phyloP scores from a whole-genome alignment of 176 grass and related monocot genomes.

The Avena sativa region DNA sequence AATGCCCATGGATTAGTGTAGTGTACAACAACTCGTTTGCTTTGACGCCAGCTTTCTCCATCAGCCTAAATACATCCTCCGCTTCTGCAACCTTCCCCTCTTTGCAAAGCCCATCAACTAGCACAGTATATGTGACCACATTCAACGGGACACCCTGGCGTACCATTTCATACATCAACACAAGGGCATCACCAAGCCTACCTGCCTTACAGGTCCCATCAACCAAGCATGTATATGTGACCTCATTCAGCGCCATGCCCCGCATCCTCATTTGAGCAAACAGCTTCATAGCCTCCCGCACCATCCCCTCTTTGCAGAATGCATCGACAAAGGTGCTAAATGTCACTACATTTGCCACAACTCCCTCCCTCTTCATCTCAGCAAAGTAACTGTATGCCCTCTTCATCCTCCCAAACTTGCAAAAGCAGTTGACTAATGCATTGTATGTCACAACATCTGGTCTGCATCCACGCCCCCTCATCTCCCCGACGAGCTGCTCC shows the following conservation, averaged over 20 bases:
- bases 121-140: constrained; percentile 75
- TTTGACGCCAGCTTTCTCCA: constrained; percentile 59
- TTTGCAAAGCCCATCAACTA: constrained; percentile 91
- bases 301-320: constrained; percentile 91
- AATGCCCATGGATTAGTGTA: constrained; percentile 81
- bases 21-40: constrained; percentile 75
- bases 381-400: constrained; percentile 75
- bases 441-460: constrained; percentile 93
- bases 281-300: constrained; percentile 80
- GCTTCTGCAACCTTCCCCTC: constrained; percentile 72
- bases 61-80: constrained; percentile 65
- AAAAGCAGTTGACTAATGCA: constrained; percentile 86
- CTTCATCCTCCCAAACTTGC: constrained; percentile 70
- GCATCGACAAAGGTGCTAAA: constrained; percentile 90
- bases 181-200: constrained; percentile 66
- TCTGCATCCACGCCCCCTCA: constrained; percentile 57
- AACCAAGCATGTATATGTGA: constrained; percentile 86
- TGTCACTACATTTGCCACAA: constrained; percentile 79
- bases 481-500: constrained; percentile 63
- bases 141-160: constrained; percentile 65
- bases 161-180: constrained; percentile 88
- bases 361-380: constrained; percentile 68
- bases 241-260: constrained; percentile 85
- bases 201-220: constrained; percentile 85
- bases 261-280: constrained; percentile 87